Percentiles rank a stretch among this genome's conserved stretches.
These are phyloP conservation scores for Coemansia sp. DNA, from an alignment of 192 early-diverging fungal species.

Conservation along the genomic window DNA sequence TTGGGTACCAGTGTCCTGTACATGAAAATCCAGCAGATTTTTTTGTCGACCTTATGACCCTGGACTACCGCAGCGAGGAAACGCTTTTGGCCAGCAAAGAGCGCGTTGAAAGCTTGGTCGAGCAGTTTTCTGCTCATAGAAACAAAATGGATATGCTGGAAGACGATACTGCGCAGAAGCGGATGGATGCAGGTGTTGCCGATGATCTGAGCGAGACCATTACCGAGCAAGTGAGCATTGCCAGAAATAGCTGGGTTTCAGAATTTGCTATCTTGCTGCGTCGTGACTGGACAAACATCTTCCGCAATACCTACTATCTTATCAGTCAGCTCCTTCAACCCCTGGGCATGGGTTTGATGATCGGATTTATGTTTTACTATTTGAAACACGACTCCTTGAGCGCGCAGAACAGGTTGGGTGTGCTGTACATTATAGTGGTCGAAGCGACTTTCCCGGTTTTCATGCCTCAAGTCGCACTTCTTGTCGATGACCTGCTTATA, in stretches of 20 bases:
- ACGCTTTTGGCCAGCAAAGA: constrained; percentile 27
- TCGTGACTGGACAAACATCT: constrained; percentile 54
- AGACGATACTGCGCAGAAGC: background rate
- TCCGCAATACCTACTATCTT: constrained; percentile 41
- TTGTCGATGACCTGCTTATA: constrained; percentile 53
- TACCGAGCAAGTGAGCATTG: background rate
- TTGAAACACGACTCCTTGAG: constrained; percentile 43
- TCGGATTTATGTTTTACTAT: constrained; percentile 64
- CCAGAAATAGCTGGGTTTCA: constrained; percentile 40
- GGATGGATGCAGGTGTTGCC: background rate
- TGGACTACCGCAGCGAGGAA: constrained; percentile 51
- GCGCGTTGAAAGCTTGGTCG: constrained; percentile 41
- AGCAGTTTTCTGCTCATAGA: constrained; percentile 23
- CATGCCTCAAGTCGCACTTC: constrained; percentile 53
- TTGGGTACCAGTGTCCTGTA: constrained; percentile 66
- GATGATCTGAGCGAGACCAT: background rate
- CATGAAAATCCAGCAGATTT: constrained; percentile 76
- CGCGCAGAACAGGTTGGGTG: constrained; percentile 52
- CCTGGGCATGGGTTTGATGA: constrained; percentile 39
- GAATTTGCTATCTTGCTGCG: constrained; percentile 53
- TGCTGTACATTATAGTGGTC: constrained; percentile 51
- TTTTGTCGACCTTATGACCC: constrained; percentile 65
- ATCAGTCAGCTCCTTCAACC: constrained; percentile 39
- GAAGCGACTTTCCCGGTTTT: constrained; percentile 62
- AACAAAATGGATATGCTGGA: background rate